Conservation (phyloP, 305 asterid genomes). For the Petunia hybrid region DNA sequence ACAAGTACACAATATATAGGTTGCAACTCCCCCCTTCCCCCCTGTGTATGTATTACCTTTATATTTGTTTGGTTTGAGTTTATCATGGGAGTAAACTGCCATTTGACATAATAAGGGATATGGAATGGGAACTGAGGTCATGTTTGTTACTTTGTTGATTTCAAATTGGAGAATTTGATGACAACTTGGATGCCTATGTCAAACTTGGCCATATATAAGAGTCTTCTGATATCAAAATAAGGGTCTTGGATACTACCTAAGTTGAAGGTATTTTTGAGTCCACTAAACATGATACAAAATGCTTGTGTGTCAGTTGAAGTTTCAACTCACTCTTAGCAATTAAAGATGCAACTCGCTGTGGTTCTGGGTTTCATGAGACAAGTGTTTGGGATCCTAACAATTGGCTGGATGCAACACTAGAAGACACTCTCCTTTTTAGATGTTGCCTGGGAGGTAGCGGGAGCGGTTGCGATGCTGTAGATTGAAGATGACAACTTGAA, state of each 20-base stretch:
- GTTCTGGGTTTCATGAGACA: background rate
- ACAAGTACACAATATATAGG: background rate
- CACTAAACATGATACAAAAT: background rate
- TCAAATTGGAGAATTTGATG: conserved; percentile 18
- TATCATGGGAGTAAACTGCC: background rate
- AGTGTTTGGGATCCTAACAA: background rate
- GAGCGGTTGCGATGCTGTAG: background rate
- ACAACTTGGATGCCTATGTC: background rate
- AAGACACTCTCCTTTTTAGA: background rate
- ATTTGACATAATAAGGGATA: too few relatives aligned
- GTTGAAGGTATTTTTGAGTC: background rate
- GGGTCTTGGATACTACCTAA: background rate
- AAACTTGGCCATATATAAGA: background rate
- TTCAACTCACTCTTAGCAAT: background rate
- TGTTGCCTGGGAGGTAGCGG: background rate
- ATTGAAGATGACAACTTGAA: background rate
- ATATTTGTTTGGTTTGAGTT: background rate
- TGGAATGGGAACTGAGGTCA: background rate
- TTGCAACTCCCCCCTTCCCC: too few relatives aligned
- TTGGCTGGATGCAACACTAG: conserved; percentile 5
- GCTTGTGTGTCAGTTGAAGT: background rate
- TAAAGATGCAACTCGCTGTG: background rate
- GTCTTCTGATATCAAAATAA: background rate
- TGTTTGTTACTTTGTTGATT: conserved; percentile 14
- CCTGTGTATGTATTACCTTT: background rate